These are phyloP conservation scores for Arachis stenosperma DNA, from an alignment of 306 rosid species.

Conservation along the genomic window DNA sequence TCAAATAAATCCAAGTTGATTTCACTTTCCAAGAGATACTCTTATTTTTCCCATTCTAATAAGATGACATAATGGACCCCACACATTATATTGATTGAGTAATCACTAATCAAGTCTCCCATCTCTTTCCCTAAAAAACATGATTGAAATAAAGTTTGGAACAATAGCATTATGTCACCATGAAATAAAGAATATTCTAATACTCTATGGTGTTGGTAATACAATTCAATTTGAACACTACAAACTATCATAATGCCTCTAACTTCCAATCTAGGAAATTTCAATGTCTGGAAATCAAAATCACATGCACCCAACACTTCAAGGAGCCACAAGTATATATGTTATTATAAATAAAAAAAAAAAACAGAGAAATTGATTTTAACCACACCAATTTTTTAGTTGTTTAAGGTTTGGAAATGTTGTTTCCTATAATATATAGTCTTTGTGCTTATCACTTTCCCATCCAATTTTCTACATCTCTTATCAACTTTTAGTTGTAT, in stretches of 20 bases:
- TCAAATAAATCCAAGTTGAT: not conserved
- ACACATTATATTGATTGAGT: not conserved
- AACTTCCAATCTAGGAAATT: not conserved
- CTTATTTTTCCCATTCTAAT: not conserved
- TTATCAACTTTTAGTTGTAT: too few species aligned
- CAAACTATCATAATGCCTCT: not conserved
- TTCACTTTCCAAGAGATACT: not conserved
- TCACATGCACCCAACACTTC: not conserved
- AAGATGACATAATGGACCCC: constrained; percentile 17
- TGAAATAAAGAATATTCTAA: not conserved
- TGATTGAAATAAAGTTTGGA: not conserved
- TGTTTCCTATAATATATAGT: too few species aligned
- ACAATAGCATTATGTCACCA: not conserved
- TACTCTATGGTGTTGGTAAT: not conserved
- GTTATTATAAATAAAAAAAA: too few species aligned
- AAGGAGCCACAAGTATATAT: not conserved
- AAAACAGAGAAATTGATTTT: too few species aligned
- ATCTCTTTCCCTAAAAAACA: not conserved
- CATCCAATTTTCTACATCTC: too few species aligned
- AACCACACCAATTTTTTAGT: too few species aligned
- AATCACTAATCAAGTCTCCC: not conserved
- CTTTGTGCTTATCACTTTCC: too few species aligned
- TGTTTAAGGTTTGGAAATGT: too few species aligned
- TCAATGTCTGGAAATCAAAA: not conserved
- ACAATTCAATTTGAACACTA: constrained; percentile 9